phyloP scores from a whole-genome alignment of 306 rosid species.

The Ormosia semicastrata region DNA sequence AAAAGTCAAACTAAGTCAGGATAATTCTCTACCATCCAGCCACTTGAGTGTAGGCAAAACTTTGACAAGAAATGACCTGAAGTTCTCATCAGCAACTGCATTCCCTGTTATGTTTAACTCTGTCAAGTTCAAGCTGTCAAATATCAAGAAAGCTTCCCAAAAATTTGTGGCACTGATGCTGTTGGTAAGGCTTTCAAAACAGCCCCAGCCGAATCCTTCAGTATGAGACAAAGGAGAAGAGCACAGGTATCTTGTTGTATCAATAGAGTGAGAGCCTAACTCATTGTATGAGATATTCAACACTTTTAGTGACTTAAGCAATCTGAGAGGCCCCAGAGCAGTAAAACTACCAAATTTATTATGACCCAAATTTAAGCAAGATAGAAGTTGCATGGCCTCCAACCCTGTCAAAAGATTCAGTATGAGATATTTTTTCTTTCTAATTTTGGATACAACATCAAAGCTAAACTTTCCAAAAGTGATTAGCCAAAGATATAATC shows the following conservation, averaged over 20 bases:
- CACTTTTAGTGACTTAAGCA: slow-evolving; percentile 60
- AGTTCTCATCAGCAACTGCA: slow-evolving; percentile 54
- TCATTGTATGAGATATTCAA: slow-evolving; percentile 71
- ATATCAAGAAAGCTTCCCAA: slow-evolving; percentile 78
- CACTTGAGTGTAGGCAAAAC: slow-evolving; percentile 50
- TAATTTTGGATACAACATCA: background rate
- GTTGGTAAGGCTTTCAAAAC: slow-evolving; percentile 33
- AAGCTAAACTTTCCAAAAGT: background rate
- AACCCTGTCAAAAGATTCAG: slow-evolving; percentile 60
- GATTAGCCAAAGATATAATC: background rate
- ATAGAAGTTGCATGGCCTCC: slow-evolving; percentile 89
- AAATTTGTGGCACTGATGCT: slow-evolving; percentile 26
- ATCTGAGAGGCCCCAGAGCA: slow-evolving; percentile 69
- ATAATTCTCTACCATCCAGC: slow-evolving; percentile 33
- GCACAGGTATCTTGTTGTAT: slow-evolving; percentile 69
- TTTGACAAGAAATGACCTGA: slow-evolving; percentile 55
- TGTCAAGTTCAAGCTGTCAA: slow-evolving; percentile 56
- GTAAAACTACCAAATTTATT: slow-evolving; percentile 71
- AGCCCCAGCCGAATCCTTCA: slow-evolving; percentile 56
- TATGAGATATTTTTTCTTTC: background rate
- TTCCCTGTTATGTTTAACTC: slow-evolving; percentile 66
- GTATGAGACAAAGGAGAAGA: slow-evolving; percentile 73
- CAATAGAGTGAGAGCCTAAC: slow-evolving; percentile 66
- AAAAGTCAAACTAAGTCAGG: slow-evolving; percentile 12
- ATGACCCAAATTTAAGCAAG: slow-evolving; percentile 72